Percentiles rank a stretch among this genome's conserved stretches.
Evolutionary conservation across 2,329 filamentous ascomycete species (phyloP).

Genomic region (Colletotrichum tofieldiae): DNA sequence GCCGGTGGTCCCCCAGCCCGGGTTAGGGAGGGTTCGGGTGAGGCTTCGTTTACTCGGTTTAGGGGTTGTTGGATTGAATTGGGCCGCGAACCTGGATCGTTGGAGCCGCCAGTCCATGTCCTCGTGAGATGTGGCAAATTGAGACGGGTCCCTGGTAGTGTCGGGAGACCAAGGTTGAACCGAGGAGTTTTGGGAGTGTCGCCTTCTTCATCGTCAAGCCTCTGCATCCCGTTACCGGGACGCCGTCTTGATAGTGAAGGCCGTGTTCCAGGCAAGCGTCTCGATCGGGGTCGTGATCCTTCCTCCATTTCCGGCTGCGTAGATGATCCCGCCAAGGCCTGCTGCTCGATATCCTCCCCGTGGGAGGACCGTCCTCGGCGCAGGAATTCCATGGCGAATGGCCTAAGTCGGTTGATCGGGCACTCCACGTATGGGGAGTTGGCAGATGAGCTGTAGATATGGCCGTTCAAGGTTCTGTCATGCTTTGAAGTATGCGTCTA

Average conservation of each 20-base stretch:
- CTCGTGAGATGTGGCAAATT: slow-evolving; percentile 59
- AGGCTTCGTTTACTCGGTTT: slow-evolving; percentile 37
- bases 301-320: slow-evolving; percentile 41
- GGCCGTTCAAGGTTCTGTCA: slow-evolving; percentile 26
- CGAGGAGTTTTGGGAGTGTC: slow-evolving; percentile 66
- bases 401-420: neutral
- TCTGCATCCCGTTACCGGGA: slow-evolving; percentile 24
- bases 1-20: slow-evolving; percentile 9
- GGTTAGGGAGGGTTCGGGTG: slow-evolving; percentile 37
- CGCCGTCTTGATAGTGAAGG: slow-evolving; percentile 21
- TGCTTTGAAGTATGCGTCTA: slow-evolving; percentile 15
- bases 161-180: slow-evolving; percentile 55
- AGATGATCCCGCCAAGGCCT: slow-evolving; percentile 28
- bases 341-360: slow-evolving; percentile 33
- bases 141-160: slow-evolving; percentile 59
- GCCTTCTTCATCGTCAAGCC: slow-evolving; percentile 46
- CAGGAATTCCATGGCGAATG: slow-evolving; percentile 36
- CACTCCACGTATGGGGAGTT: neutral
- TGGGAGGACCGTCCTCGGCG: slow-evolving; percentile 27
- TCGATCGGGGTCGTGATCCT: slow-evolving; percentile 15
- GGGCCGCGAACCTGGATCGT: slow-evolving; percentile 45
- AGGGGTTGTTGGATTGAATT: slow-evolving; percentile 42
- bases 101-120: slow-evolving; percentile 56
- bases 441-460: slow-evolving; percentile 11
- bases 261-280: slow-evolving; percentile 29